Conservation (phyloP, 2,329 filamentous ascomycete genomes). For the Chrysosporium queenslandicum region DNA sequence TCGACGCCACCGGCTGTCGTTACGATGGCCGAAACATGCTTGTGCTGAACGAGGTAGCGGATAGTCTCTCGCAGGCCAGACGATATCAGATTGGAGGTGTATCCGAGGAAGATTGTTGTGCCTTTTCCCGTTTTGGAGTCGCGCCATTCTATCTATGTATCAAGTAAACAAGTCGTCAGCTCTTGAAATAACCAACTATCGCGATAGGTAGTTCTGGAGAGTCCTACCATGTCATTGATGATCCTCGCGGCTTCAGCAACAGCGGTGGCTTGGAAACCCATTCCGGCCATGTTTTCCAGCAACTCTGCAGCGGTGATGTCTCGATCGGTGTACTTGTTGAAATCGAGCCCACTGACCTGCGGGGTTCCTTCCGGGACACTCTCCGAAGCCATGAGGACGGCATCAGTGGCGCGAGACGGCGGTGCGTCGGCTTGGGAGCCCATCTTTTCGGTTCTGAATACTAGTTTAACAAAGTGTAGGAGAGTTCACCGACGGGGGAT, state of each 20-base stretch:
- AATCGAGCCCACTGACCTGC: slow-evolving; percentile 83
- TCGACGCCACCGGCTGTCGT: slow-evolving; percentile 93
- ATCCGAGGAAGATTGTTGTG: slow-evolving; percentile 93
- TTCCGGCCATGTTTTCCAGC: slow-evolving; percentile 67
- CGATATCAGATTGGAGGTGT: slow-evolving; percentile 95
- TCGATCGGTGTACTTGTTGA: slow-evolving; percentile 61
- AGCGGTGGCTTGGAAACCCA: slow-evolving; percentile 74
- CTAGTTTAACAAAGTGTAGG: no score
- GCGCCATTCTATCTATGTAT: slow-evolving; percentile 59
- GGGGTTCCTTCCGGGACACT: slow-evolving; percentile 69
- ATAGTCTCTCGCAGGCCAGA: slow-evolving; percentile 86
- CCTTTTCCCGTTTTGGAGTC: slow-evolving; percentile 67
- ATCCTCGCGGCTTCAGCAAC: slow-evolving; percentile 81
- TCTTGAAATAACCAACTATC: no score
- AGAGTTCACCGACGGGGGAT: no score
- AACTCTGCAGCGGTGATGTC: slow-evolving; percentile 80
- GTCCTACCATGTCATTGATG: slow-evolving; percentile 83
- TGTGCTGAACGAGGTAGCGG: slow-evolving; percentile 85
- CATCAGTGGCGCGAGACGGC: slow-evolving; percentile 59
- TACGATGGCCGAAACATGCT: slow-evolving; percentile 84
- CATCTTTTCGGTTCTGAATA: not conserved
- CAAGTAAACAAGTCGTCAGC: not conserved
- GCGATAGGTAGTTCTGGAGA: no score
- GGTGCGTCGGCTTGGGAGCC: slow-evolving; percentile 32
- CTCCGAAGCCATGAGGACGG: slow-evolving; percentile 75